Evolutionary conservation across 1,284 basidiomycete genomes (phyloP).

Genomic region (Ustilago lituana): DNA sequence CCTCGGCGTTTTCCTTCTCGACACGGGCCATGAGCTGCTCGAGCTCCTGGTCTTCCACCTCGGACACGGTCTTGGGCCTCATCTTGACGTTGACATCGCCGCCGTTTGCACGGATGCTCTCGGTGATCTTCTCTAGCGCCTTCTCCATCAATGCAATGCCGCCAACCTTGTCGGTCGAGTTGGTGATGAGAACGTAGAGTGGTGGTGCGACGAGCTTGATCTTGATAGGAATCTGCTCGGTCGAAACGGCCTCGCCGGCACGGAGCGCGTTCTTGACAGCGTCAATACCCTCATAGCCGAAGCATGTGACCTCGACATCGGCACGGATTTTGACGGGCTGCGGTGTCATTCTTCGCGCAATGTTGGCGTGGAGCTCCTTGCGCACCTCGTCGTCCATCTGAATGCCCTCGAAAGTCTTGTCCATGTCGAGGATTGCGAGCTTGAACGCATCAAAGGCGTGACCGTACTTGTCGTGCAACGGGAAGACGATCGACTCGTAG

Average conservation of each 20-base stretch:
- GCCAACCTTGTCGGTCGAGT: slow-evolving; percentile 94
- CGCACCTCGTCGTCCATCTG: slow-evolving; percentile 74
- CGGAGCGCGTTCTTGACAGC: slow-evolving; percentile 92
- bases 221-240: slow-evolving; percentile 92
- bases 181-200: slow-evolving; percentile 92
- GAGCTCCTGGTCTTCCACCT: slow-evolving; percentile 67
- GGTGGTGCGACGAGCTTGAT: slow-evolving; percentile 96
- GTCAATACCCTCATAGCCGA: slow-evolving; percentile 95
- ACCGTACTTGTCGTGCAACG: slow-evolving; percentile 88
- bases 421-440: slow-evolving; percentile 80
- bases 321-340: slow-evolving; percentile 99
- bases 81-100: slow-evolving; percentile 93
- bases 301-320: slow-evolving; percentile 97
- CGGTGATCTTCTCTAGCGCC: slow-evolving; percentile 88
- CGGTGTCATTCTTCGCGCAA: slow-evolving; percentile 92
- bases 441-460: slow-evolving; percentile 99
- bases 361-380: slow-evolving; percentile 80
- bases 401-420: slow-evolving; percentile 82
- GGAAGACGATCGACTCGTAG: slow-evolving; percentile 93
- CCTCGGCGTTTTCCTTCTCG: slow-evolving; percentile 67
- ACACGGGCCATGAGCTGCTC: slow-evolving; percentile 67
- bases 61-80: slow-evolving; percentile 73
- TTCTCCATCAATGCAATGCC: slow-evolving; percentile 92
- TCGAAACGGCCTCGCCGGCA: slow-evolving; percentile 86
- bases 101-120: slow-evolving; percentile 78